These are phyloP conservation scores for Aspergillus nomiae DNA, from an alignment of 2,329 filamentous ascomycete species.

Conservation along the genomic window DNA sequence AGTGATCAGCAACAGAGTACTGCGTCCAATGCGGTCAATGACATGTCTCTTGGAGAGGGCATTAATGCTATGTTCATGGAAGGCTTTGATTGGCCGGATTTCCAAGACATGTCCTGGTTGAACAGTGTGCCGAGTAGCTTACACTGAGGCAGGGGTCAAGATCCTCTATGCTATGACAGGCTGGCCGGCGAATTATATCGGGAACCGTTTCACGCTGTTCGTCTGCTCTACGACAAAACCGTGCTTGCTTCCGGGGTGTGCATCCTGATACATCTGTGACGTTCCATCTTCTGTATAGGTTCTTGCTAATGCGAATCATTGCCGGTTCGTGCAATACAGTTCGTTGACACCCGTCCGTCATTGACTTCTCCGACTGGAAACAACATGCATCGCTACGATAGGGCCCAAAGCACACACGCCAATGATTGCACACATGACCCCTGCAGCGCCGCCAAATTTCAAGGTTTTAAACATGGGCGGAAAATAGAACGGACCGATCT, in stretches of 20 bases:
- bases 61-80: constrained; percentile 28
- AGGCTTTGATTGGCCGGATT: constrained; percentile 30
- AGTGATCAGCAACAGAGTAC: neutral
- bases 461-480: constrained; percentile 42
- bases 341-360: neutral
- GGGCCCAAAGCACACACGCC: constrained; percentile 35
- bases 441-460: constrained; percentile 37
- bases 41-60: constrained; percentile 31
- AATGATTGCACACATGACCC: constrained; percentile 41
- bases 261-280: neutral
- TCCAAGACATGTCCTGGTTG: constrained; percentile 39
- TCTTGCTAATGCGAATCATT: neutral
- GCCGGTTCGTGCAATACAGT: neutral
- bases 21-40: constrained; percentile 15
- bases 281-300: neutral
- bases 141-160: constrained; percentile 15
- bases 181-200: neutral
- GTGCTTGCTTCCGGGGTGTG: neutral
- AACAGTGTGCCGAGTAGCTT: constrained; percentile 36
- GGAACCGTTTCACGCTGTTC: too few relatives aligned
- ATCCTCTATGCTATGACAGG: neutral
- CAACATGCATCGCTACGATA: constrained; percentile 33
- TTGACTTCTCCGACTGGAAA: constrained; percentile 9
- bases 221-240: neutral
- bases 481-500: constrained; percentile 37